A percentile compares a stretch with the other conserved stretches of the same genome.
Conservation (phyloP, 2,329 filamentous ascomycete species). For the Pleurostoma richardsiae region DNA sequence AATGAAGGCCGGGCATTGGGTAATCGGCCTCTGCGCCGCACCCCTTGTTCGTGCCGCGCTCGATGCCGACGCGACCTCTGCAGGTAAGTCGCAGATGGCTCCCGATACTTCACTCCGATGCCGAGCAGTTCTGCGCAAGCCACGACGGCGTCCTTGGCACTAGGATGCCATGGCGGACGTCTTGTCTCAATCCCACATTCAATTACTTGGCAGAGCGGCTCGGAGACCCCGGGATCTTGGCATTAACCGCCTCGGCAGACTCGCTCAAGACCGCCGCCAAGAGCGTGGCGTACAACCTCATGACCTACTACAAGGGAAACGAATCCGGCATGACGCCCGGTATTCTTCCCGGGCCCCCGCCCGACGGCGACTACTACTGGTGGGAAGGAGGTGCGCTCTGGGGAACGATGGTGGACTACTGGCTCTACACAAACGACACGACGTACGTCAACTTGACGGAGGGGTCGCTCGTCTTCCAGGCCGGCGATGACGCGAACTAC, state of each 20-base stretch:
- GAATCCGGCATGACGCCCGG: constrained; percentile 35
- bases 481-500: constrained; percentile 16
- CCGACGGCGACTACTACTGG: constrained; percentile 53
- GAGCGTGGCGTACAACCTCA: constrained; percentile 35
- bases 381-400: constrained; percentile 62
- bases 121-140: too few species aligned
- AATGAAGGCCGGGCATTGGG: too few species aligned
- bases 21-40: too few species aligned
- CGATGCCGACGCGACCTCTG: too few species aligned
- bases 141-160: too few species aligned
- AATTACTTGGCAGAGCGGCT: too few species aligned
- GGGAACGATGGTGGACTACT: constrained; percentile 59
- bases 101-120: too few species aligned
- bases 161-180: too few species aligned
- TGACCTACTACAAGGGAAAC: constrained; percentile 39
- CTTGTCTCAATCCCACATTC: too few species aligned
- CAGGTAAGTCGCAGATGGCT: too few species aligned
- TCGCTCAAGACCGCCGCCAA: constrained; percentile 29
- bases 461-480: constrained; percentile 18
- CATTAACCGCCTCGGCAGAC: constrained; percentile 1
- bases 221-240: too few species aligned
- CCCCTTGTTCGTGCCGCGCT: too few species aligned
- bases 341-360: constrained; percentile 42
- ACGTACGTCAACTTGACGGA: constrained; percentile 45
- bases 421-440: constrained; percentile 55